These are phyloP conservation scores for Apiotrichum veenhuisii DNA, from an alignment of 1,284 basidiomycete species.

Conservation along the genomic window DNA sequence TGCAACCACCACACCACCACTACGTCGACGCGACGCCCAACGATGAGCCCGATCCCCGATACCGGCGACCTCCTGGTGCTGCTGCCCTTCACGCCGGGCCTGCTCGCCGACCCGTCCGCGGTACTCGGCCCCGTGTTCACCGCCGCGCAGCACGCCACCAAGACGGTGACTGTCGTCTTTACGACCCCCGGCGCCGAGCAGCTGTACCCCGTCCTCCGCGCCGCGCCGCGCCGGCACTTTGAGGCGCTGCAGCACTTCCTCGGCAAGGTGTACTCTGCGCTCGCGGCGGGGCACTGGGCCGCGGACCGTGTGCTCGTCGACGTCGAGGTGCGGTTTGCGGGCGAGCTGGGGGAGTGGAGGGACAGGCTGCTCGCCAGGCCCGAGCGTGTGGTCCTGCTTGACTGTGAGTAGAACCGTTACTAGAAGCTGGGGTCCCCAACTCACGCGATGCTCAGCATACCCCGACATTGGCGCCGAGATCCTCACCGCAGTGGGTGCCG, in stretches of 20 bases:
- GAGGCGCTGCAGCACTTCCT: constrained; percentile 40
- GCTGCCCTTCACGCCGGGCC: constrained; percentile 34
- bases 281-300: constrained; percentile 40
- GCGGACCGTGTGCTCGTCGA: constrained; percentile 37
- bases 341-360: constrained; percentile 28
- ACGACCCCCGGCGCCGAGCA: constrained; percentile 24
- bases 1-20: neutral
- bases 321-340: constrained; percentile 45
- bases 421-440: too few relatives aligned
- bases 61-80: constrained; percentile 24
- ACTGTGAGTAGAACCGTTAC: constrained; percentile 4
- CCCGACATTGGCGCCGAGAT: constrained; percentile 6
- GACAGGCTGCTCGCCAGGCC: constrained; percentile 18
- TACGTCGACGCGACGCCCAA: neutral
- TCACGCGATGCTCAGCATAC: too few relatives aligned
- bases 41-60: constrained; percentile 1
- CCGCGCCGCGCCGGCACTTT: constrained; percentile 29
- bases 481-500: neutral
- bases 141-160: constrained; percentile 20
- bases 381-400: constrained; percentile 15
- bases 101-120: constrained; percentile 22
- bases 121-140: constrained; percentile 25
- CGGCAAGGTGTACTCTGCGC: constrained; percentile 39
- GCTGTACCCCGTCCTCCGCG: constrained; percentile 26
- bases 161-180: constrained; percentile 32